Conservation (phyloP, 1,139 yeast genomes). For the Casaregolazyma suthepensis region DNA sequence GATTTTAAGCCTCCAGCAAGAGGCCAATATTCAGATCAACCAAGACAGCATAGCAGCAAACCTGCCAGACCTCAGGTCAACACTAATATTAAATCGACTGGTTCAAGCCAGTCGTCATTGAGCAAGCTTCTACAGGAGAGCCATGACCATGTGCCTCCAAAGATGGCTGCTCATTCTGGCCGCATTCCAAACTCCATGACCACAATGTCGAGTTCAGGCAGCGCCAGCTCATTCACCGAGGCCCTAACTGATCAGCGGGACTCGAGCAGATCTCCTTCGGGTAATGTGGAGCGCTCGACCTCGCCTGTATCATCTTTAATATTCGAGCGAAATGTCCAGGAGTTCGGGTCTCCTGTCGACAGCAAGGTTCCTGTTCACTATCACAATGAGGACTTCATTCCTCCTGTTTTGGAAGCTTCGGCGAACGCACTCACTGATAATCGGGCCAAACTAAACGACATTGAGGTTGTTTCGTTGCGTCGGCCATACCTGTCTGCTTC, state of each 20-base stretch:
- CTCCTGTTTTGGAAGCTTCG: constrained; percentile 80
- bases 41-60: neutral
- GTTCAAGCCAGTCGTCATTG: neutral
- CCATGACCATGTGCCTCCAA: neutral
- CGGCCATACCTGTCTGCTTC: constrained; percentile 50
- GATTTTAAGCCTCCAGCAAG: neutral
- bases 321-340: constrained; percentile 39
- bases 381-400: constrained; percentile 63
- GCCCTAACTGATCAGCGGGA: constrained; percentile 9
- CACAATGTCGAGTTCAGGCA: constrained; percentile 2
- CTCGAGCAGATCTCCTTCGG: constrained; percentile 3
- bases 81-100: neutral
- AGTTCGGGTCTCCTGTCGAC: constrained; percentile 16
- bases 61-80: neutral
- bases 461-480: constrained; percentile 59
- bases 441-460: constrained; percentile 53
- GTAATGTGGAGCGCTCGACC: constrained; percentile 9
- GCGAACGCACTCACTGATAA: constrained; percentile 56
- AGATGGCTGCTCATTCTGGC: neutral
- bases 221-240: constrained; percentile 11
- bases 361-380: constrained; percentile 36
- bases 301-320: constrained; percentile 34
- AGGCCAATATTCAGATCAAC: neutral
- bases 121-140: neutral
- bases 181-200: constrained; percentile 3